Base-by-base conservation (phyloP, 192 early-diverging fungal genomes). In the Coemansia sp. region DNA sequence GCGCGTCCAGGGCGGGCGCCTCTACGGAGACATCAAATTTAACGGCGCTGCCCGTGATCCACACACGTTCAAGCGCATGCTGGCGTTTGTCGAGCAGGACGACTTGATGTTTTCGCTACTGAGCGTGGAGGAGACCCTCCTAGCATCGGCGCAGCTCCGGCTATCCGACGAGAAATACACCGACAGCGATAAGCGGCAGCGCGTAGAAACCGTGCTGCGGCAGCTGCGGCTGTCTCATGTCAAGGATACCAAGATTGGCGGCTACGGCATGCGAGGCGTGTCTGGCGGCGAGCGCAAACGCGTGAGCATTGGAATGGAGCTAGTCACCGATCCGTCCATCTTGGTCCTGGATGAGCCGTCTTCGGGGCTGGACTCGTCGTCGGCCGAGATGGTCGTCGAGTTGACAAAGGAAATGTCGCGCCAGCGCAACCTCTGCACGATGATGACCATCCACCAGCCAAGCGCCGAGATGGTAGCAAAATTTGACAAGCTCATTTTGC, bases 371-470 rank as follows among this genome's bases (percentile, higher is more conserved):
- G 91, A 93, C 71, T 76, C 87, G 14, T 83, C 79, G 29, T 87
- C 87, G 4, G 87, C 90, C 9, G 77, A 84, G 31, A 82, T 84
- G 62, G 73, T 90, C 17, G 82, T 89, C 25, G 65, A 77, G 49
- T 83, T 87, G 42, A 82, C 89, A 29, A 72, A 76, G 51, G 70
- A 84, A 24, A 79, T 93, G 61, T 84, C 89, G 3, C 73, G 71
- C 27, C 59, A 74, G 51, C 75, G 80, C n/a, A 76, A 85, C 9
- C 89, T 89, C 42, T 90, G 93, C 31, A 86, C 94, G 6, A 70
- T 97, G 17, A 89, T 93, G 70, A 93, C 91, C 17, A 93, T 97
- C 68, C 95, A 97, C 71, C 94, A 96, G 73, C 95, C 95, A 1
- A 85, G 89, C 29, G 89, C 89, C 24, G 87, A 94, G 67, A 86